Evolutionary conservation across 2,329 filamentous ascomycete genomes (phyloP).

Genomic region (Fusarium sp.): DNA sequence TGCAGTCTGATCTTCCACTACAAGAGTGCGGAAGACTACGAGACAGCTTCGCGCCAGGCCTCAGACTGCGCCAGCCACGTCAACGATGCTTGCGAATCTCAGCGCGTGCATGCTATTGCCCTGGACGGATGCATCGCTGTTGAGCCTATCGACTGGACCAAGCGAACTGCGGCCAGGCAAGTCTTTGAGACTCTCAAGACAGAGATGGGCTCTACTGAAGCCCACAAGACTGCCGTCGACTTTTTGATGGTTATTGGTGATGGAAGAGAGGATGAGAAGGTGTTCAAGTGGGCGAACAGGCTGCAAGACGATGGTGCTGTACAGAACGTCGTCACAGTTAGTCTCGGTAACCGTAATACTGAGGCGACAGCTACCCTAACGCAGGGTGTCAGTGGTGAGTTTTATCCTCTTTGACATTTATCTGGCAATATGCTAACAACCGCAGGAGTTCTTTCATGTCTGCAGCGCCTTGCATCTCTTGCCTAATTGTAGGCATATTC

Average conservation of each 20-base stretch:
- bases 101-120: slow-evolving; percentile 85
- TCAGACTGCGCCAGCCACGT: slow-evolving; percentile 94
- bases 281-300: slow-evolving; percentile 93
- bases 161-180: slow-evolving; percentile 81
- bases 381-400: slow-evolving; percentile 89
- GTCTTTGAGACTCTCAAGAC: slow-evolving; percentile 72
- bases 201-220: slow-evolving; percentile 46
- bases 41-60: slow-evolving; percentile 80
- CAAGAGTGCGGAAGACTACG: slow-evolving; percentile 80
- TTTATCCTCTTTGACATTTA: background rate
- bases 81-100: slow-evolving; percentile 88
- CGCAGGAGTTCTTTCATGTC: slow-evolving; percentile 56
- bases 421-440: background rate
- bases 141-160: slow-evolving; percentile 87
- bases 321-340: slow-evolving; percentile 83
- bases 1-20: slow-evolving; percentile 94
- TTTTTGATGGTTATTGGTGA: slow-evolving; percentile 93
- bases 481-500: slow-evolving; percentile 32
- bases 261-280: slow-evolving; percentile 90
- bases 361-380: slow-evolving; percentile 87
- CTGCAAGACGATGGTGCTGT: slow-evolving; percentile 69
- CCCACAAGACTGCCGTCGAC: slow-evolving; percentile 67
- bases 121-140: slow-evolving; percentile 84
- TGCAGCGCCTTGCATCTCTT: slow-evolving; percentile 55
- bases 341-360: slow-evolving; percentile 86